Base-by-base conservation (phyloP, 2,329 filamentous ascomycete species). In the Pestalotiopsis sp. region DNA sequence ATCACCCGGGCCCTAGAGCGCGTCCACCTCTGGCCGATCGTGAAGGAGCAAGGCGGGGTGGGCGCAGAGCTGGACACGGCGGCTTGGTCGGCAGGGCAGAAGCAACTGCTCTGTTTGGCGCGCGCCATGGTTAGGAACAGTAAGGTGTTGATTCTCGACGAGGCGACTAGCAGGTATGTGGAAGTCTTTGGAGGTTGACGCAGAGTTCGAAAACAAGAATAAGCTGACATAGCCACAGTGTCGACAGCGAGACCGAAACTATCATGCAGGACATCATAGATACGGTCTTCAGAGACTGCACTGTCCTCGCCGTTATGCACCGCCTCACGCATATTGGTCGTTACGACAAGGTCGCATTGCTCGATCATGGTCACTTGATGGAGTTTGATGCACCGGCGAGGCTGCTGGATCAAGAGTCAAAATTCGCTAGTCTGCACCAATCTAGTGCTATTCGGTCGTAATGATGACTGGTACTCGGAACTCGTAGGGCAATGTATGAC, bases 121-220 rank as follows among this genome's bases (percentile, higher is more conserved):
- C 68, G 72, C 57, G 72, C 72, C 49, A 69, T 73, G 68, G 64
- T 71, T 25, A 49, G 68, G n/a, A 67, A 70, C 20, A 71, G 70
- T 49, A 70, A 66, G 36, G 67, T 74, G 4, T 61, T 73, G 67
- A 69, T 74, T 23, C 71, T 74, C 13, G 71, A 73, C 56, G 73
- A 74, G 68, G 73, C 71, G n/a, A 73, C 70, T 23, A 74, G 73
- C 71, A 72, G 70, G 72, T 72, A 62, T 20, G 67, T 23, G 7
- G 9, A 6, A 2, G 57, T 62, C n/a, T 31, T 31, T 31, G 4
- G 27, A 31, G 62, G 25, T 13, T 9, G 20, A 45, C 0, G 38
- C 6, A 20, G 20, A 27, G 20, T 38, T 52, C 7, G 9, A 3
- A n/a, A 13, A 39, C 23, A 13, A 1, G 7, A 4, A 36, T 4